Evolutionary conservation across 2,329 filamentous ascomycete species (phyloP), one percentile per base, ranked within the genome.

Genomic region (Fusarium phyllophilum): DNA sequence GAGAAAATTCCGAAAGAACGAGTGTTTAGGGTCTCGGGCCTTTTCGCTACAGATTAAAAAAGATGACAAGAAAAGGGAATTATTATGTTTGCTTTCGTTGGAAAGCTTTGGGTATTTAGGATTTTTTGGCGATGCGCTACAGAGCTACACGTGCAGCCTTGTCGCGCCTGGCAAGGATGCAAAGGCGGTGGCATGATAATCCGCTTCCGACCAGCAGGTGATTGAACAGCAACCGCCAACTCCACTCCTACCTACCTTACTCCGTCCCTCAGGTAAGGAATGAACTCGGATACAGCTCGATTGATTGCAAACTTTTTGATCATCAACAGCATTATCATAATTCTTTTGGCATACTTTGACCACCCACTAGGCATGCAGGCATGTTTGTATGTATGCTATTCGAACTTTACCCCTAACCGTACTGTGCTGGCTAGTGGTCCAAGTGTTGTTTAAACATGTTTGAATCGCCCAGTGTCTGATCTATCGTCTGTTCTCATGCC

Each of bases 101-200:
- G 56, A 65, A 60, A 66, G 60, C 71, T 74, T 66, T 55, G 62
- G 73, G 49, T 59, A 58, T 66, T 72, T 70, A 54, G 72, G 70
- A 77, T 55, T 78, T 80, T 75, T 80, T 75, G 73, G 70, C 74
- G 60, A 71, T 75, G 64, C 69, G 65, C 65, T 73, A 69, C 29
- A 65, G 73, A 76, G 73, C 70, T 70, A 73, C 75, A 77, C 77
- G 74, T 77, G 73, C 77, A 78, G 75, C 76, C 75, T 78, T 56
- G 77, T 77, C 77, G 78, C 76, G 78, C 73, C 69, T 59, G 59
- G 52, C 73, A 71, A 66, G 73, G 73, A 64, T 66, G 20, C 31
- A 14, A 18, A 9, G 17, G 33, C 70, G 79, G 75, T 62, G 7
- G 20, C 42, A 59, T n/a, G 14, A 75, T 76, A 24, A 52, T 73